Evolutionary conservation across 169 alveolate species (phyloP), one percentile per base, ranked within the genome.

Genomic region (Plasmodium reichenowi): DNA sequence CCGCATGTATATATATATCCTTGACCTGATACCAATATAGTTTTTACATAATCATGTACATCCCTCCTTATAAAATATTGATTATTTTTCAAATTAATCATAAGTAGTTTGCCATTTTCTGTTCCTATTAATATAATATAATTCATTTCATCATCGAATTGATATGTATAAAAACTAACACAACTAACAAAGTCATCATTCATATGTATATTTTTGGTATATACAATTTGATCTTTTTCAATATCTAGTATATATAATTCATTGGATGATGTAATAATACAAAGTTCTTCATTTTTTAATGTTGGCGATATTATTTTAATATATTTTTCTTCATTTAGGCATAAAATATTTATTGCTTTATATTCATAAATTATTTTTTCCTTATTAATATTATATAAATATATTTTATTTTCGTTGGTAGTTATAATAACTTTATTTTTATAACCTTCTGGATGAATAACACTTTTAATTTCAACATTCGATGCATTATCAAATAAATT

Each of bases 191-290:
- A 29, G 47, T 86, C 92, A 59, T 86, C 87, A 38, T 85, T 71
- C 89, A 92, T 92, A 22, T 93, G 93, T 32, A 93, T 72, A 66
- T 93, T 94, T 12, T 89, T 94, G 12, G 88, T 72, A 64, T 91
- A 88, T 48, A 91, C 71, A 20, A 91, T 67, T 50, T 71, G 70
- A 48, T 73, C 93, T 43, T 87, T 75, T 22, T 94, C 92, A 48
- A 90, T 94, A 47, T 86, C 63, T 56, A 92, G 75, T 17, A 92
- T 92, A 29, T 88, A 38, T 15, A 93, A 59, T 38, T 89, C 91
- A 54, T 88, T 78, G 0, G 17, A 38, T 5, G 74, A 52, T 32
- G 88, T 85, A 62, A 71, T 59, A 13, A 78, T 12, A 52, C 76
- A 73, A 38, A 72, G n/a, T 29, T 92, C 68, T 10, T 67, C 72